These are phyloP conservation scores for Podospora sp. DNA, from an alignment of 495 filamentous ascomycete species.

Conservation along the genomic window DNA sequence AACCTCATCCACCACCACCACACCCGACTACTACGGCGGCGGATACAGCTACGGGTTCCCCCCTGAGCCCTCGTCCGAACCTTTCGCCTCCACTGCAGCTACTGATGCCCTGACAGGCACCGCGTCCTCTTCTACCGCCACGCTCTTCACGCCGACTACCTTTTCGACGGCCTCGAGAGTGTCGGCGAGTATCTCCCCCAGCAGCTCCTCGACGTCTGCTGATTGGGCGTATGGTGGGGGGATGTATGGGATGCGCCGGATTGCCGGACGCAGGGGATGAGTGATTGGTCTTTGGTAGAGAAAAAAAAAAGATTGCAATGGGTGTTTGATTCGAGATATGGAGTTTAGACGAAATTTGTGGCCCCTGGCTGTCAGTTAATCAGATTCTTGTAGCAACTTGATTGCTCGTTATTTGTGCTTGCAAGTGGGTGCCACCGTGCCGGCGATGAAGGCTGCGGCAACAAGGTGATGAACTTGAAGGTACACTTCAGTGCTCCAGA, in stretches of 20 bases:
- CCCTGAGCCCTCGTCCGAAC: neutral
- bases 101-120: neutral
- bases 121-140: neutral
- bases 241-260: neutral
- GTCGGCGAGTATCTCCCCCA: neutral
- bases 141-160: neutral
- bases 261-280: neutral
- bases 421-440: no score
- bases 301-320: neutral
- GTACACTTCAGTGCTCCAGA: no score
- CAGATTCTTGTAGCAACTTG: no score
- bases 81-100: neutral
- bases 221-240: neutral
- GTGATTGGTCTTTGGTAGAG: neutral
- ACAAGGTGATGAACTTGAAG: no score
- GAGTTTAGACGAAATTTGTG: neutral
- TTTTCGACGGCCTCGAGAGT: neutral
- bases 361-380: no score
- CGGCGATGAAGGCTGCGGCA: no score
- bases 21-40: neutral
- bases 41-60: constrained; percentile 8
- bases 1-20: neutral
- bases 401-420: no score
- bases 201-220: neutral
- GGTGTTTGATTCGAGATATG: neutral